Evolutionary conservation across 2,329 filamentous ascomycete species (phyloP), one percentile per base, ranked within the genome.

Genomic region (Aspergillus tanneri): DNA sequence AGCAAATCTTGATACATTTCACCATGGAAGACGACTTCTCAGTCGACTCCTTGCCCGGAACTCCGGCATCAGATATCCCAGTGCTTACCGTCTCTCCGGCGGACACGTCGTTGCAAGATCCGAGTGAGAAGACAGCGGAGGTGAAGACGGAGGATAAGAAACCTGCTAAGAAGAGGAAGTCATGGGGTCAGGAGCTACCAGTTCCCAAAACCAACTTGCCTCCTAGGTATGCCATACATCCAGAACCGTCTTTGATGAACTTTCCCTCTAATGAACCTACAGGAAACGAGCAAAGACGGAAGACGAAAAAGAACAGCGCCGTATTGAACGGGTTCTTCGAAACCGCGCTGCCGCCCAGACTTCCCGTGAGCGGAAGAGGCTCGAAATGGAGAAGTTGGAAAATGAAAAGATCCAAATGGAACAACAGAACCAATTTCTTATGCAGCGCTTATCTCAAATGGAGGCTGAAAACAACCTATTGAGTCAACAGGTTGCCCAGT

Each of bases 271-370:
- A 64, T 43, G 1, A 7, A 42, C 19, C 2, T 50, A 6, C 46
- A 90, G 88, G 58, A 99, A 99, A 83, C 90, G 93, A 54, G 93
- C 93, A 61, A 99, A 97, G 81, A 99, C 93, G 2, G 92, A 95
- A 63, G 93, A 96, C 65, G 93, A 99, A 73, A 99, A 99, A 76
- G 93, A 97, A 74, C 93, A 99, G 72, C 87, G 93, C 36, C 88
- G 93, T 53, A 95, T 97, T 46, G 93, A 99, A 77, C 89, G 93
- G 54, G 93, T 99, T 57, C 89, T 97, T 61, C 87, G 93, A 36
- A 99, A 99, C 68, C 89, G 93, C 57, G 88, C 91, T 50, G 93
- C 93, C 37, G 93, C 93, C 32, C 93, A 97, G 78, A 96, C 95
- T 50, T 99, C 93, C 3, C 82, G 93, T 42, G 93, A 99, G 72